phyloP scores from a whole-genome alignment of 2,329 filamentous ascomycete species.

The Botrytis paeoniae region DNA sequence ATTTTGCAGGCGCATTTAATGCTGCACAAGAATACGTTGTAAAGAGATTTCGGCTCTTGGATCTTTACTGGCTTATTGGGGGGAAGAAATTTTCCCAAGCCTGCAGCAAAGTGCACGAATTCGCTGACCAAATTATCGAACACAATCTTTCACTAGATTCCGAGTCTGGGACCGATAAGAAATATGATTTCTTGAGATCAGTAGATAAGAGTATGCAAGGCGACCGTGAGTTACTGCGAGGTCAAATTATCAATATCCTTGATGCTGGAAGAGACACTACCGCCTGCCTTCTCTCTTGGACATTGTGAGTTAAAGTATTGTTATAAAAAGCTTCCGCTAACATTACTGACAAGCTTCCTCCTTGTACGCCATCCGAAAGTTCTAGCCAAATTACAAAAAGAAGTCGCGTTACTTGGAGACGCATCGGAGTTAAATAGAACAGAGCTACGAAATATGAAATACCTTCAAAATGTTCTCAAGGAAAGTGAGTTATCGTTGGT shows the following conservation, averaged over 20 bases:
- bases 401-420: neutral
- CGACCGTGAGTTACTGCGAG: slow-evolving; percentile 31
- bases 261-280: slow-evolving; percentile 45
- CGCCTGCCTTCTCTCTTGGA: slow-evolving; percentile 43
- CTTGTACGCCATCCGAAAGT: slow-evolving; percentile 22
- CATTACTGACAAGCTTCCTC: slow-evolving; percentile 5
- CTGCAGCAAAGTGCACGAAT: neutral
- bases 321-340: neutral
- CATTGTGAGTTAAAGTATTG: slow-evolving; percentile 21
- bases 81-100: neutral
- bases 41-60: neutral
- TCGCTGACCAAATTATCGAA: slow-evolving; percentile 1
- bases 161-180: neutral
- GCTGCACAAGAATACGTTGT: neutral
- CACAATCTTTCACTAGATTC: neutral
- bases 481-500: neutral
- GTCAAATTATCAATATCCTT: slow-evolving; percentile 38
- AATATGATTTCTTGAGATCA: slow-evolving; percentile 39
- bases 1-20: neutral
- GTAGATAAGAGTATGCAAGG: too few species aligned
- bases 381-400: slow-evolving; percentile 18
- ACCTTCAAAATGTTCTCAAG: slow-evolving; percentile 18
- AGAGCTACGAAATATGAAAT: slow-evolving; percentile 11
- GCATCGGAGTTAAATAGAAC: neutral
- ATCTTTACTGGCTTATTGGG: neutral